A percentile compares a stretch with the other conserved stretches of the same genome.
Evolutionary conservation across 345 rosid genomes (phyloP).

Genomic region (Luvunga scandens): DNA sequence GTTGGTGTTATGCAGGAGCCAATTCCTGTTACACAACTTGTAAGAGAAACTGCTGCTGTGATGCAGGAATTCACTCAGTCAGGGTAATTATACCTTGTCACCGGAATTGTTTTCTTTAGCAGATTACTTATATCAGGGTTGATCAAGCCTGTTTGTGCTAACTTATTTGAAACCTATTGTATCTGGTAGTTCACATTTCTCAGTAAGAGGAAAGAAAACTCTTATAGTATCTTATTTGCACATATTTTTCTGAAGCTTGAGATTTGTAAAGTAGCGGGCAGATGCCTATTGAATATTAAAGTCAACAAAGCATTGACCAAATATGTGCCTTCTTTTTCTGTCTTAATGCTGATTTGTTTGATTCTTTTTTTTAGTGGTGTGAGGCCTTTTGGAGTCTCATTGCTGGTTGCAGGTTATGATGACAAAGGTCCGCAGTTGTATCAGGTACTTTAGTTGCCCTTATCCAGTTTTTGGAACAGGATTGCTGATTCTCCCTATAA

Average conservation of each 20-base stretch:
- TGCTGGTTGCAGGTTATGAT: constrained; percentile 88
- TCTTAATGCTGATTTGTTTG: background rate
- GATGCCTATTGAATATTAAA: background rate
- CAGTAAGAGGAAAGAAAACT: background rate
- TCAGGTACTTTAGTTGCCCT: constrained; percentile 52
- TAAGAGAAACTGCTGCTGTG: constrained; percentile 95
- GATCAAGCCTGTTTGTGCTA: background rate
- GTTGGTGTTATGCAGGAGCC: constrained; percentile 58
- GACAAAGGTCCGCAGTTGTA: constrained; percentile 94
- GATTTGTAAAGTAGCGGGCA: background rate
- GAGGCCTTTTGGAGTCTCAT: constrained; percentile 93
- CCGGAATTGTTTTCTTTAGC: background rate
- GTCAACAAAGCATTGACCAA: background rate
- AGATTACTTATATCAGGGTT: background rate
- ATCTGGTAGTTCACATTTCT: background rate
- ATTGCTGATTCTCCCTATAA: background rate
- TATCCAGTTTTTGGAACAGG: background rate
- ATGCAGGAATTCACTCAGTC: constrained; percentile 99
- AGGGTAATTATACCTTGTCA: constrained; percentile 48
- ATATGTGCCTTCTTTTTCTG: background rate
- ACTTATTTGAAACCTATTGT: background rate
- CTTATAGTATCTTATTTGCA: background rate
- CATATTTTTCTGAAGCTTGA: background rate
- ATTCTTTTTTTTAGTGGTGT: constrained; percentile 61
- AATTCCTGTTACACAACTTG: constrained; percentile 97